phyloP scores from a whole-genome alignment of 1,284 basidiomycete genomes.

The Trichosporon coremiiforme region DNA sequence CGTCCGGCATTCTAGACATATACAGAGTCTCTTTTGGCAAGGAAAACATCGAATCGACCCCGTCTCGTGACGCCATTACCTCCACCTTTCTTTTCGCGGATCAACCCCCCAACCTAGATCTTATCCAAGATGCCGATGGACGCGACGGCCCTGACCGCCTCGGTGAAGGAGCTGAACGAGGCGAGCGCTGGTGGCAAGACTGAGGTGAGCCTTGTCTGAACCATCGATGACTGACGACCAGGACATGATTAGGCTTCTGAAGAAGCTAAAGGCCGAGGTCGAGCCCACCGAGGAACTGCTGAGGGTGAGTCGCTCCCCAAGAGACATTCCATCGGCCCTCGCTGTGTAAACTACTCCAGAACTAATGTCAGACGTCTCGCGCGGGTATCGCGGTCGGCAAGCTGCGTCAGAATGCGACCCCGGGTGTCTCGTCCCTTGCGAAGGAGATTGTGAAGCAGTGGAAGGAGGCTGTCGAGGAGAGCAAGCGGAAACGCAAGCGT shows the following conservation, averaged over 20 bases:
- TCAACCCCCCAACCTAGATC: slow-evolving; percentile 8
- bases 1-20: background rate
- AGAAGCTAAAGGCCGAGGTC: slow-evolving; percentile 73
- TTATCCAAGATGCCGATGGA: slow-evolving; percentile 39
- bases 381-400: slow-evolving; percentile 92
- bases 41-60: background rate
- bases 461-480: slow-evolving; percentile 81
- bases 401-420: slow-evolving; percentile 71
- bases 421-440: slow-evolving; percentile 76
- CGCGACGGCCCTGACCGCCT: slow-evolving; percentile 37
- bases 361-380: slow-evolving; percentile 63
- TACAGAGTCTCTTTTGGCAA: background rate
- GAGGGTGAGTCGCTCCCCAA: slow-evolving; percentile 68
- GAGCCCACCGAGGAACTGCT: slow-evolving; percentile 83
- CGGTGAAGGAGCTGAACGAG: slow-evolving; percentile 56
- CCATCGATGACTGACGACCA: slow-evolving; percentile 46
- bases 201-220: slow-evolving; percentile 63
- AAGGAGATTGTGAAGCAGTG: slow-evolving; percentile 92
- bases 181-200: slow-evolving; percentile 75
- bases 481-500: slow-evolving; percentile 61
- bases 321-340: background rate
- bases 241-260: slow-evolving; percentile 73
- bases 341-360: background rate
- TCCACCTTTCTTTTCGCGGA: slow-evolving; percentile 4
- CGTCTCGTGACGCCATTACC: slow-evolving; percentile 6